These are phyloP conservation scores for Fragaria iinumae DNA, from an alignment of 306 rosid species.

Conservation along the genomic window DNA sequence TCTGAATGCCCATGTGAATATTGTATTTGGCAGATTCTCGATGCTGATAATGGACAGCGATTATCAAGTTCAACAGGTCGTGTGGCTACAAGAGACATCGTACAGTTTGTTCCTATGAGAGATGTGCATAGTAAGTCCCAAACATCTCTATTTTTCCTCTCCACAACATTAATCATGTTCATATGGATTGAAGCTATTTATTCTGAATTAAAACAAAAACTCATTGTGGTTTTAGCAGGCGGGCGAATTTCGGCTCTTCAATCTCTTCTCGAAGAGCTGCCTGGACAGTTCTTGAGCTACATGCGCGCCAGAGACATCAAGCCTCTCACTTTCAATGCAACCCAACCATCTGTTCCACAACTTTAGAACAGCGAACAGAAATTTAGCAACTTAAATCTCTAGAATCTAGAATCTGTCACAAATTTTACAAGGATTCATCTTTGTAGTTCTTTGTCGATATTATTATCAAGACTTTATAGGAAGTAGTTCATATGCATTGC, in stretches of 20 bases:
- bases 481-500: background rate
- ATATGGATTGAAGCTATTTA: background rate
- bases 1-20: background rate
- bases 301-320: slow-evolving; percentile 58
- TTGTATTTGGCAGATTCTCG: slow-evolving; percentile 54
- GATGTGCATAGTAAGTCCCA: slow-evolving; percentile 61
- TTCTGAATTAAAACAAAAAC: background rate
- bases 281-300: slow-evolving; percentile 67
- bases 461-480: background rate
- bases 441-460: background rate
- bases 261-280: slow-evolving; percentile 81
- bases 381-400: background rate
- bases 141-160: background rate
- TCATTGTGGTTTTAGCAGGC: slow-evolving; percentile 28
- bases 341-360: slow-evolving; percentile 9
- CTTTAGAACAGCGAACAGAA: background rate
- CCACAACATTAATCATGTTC: background rate
- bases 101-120: slow-evolving; percentile 83
- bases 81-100: slow-evolving; percentile 70
- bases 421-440: background rate
- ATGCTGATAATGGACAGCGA: slow-evolving; percentile 67
- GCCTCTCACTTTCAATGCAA: slow-evolving; percentile 31
- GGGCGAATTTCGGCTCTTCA: slow-evolving; percentile 62
- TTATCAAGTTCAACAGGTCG: slow-evolving; percentile 68
- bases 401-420: background rate